Evolutionary conservation across 306 rosid species (phyloP).

Genomic region (Rosa multiflora): DNA sequence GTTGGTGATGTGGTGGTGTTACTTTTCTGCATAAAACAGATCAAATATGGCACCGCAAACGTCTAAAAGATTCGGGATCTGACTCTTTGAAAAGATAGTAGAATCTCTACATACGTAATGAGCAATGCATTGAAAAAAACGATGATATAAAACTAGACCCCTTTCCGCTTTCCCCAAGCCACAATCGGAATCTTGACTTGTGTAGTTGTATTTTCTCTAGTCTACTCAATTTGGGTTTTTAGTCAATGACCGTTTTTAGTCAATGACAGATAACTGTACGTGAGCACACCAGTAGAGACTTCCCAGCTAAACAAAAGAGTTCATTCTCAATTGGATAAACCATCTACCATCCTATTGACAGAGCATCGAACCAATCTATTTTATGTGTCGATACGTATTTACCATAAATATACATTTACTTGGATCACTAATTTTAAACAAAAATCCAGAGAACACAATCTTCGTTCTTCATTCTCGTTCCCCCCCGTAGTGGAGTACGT

Average conservation of each 20-base stretch:
- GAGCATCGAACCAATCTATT: too few species aligned
- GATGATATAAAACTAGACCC: neutral
- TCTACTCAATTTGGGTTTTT: neutral
- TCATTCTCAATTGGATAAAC: neutral
- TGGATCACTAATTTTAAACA: too few species aligned
- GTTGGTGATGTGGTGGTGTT: neutral
- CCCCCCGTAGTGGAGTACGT: neutral
- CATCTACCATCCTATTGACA: too few species aligned
- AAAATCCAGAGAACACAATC: too few species aligned
- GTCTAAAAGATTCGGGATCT: slow-evolving; percentile 4
- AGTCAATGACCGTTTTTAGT: neutral
- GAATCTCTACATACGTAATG: slow-evolving; percentile 6
- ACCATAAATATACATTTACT: too few species aligned
- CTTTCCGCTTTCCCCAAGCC: neutral
- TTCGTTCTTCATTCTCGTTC: neutral
- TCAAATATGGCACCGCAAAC: slow-evolving; percentile 4
- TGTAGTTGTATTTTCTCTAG: neutral
- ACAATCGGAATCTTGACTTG: slow-evolving; percentile 9
- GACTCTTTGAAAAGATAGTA: neutral
- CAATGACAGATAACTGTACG: neutral
- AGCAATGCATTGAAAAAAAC: neutral
- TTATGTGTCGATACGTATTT: too few species aligned
- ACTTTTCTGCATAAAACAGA: slow-evolving; percentile 8
- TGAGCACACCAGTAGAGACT: neutral
- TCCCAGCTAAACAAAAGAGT: neutral